Evolutionary conservation across 2,329 filamentous ascomycete species (phyloP).

Genomic region (Nannizzia gypsea): DNA sequence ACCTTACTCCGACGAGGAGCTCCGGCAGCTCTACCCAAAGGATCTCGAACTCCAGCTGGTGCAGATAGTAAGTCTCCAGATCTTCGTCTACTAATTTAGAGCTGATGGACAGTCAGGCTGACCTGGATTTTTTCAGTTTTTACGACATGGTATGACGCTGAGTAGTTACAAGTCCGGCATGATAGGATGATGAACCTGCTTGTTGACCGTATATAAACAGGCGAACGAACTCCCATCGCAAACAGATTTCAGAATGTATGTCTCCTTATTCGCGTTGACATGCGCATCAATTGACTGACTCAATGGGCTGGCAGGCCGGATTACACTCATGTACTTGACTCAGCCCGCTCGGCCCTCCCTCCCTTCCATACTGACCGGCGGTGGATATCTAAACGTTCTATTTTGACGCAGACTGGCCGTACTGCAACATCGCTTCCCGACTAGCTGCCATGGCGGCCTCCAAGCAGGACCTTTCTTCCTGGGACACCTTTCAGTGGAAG

Average conservation of each 20-base stretch:
- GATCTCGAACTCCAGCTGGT: constrained; percentile 75
- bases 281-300: constrained; percentile 14
- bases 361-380: constrained; percentile 3
- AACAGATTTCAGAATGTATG: constrained; percentile 70
- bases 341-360: constrained; percentile 14
- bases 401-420: constrained; percentile 59
- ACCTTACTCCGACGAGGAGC: constrained; percentile 70
- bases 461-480: constrained; percentile 41
- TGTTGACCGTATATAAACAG: constrained; percentile 21
- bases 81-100: background rate
- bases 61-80: constrained; percentile 52
- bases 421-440: constrained; percentile 66
- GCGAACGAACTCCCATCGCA: constrained; percentile 70
- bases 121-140: constrained; percentile 36
- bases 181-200: background rate
- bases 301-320: constrained; percentile 31
- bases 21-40: constrained; percentile 67
- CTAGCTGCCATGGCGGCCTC: constrained; percentile 52
- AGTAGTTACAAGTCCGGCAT: background rate
- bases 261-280: constrained; percentile 1
- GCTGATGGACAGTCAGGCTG: background rate
- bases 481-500: constrained; percentile 51
- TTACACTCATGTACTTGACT: constrained; percentile 35
- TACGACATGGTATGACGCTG: constrained; percentile 51
- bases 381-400: constrained; percentile 5